Evolutionary conservation across 768 basidiomycete species (phyloP).

Genomic region (Suillus discolor): DNA sequence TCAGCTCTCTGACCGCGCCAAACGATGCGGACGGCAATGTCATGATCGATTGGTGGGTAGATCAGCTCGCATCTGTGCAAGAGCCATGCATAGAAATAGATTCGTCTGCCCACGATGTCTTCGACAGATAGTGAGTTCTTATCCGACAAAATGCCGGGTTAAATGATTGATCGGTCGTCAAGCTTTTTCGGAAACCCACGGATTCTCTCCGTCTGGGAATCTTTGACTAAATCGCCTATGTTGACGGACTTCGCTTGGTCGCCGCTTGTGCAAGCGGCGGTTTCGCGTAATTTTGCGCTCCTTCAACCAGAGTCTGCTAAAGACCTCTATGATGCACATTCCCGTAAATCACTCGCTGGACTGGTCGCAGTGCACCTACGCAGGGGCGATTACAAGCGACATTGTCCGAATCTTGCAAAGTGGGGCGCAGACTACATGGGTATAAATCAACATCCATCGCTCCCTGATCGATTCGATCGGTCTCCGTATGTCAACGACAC

Average conservation of each 20-base stretch:
- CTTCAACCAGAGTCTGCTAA: conserved; percentile 38
- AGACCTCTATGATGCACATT: conserved; percentile 20
- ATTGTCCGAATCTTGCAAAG: conserved; percentile 51
- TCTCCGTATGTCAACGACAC: conserved; percentile 15
- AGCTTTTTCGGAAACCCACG: conserved; percentile 50
- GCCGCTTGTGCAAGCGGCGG: conserved; percentile 48
- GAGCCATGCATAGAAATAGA: conserved; percentile 49
- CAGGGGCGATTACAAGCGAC: conserved; percentile 57
- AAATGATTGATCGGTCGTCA: neutral
- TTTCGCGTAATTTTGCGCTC: conserved; percentile 50
- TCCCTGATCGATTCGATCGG: conserved; percentile 45
- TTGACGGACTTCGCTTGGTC: conserved; percentile 56
- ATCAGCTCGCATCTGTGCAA: conserved; percentile 37
- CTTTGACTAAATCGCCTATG: conserved; percentile 50
- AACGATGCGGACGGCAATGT: conserved; percentile 40
- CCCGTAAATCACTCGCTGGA: conserved; percentile 36
- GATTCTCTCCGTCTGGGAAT: conserved; percentile 45
- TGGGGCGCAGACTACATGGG: conserved; percentile 52
- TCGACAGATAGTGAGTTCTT: conserved; percentile 49
- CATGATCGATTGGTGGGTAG: conserved; percentile 54
- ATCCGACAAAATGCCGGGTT: neutral
- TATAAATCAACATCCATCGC: conserved; percentile 45
- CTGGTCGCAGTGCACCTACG: conserved; percentile 58
- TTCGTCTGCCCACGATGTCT: conserved; percentile 41
- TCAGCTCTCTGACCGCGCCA: conserved; percentile 40